Conservation (phyloP, 768 basidiomycete species). For the Xerocomellus dryophilus region DNA sequence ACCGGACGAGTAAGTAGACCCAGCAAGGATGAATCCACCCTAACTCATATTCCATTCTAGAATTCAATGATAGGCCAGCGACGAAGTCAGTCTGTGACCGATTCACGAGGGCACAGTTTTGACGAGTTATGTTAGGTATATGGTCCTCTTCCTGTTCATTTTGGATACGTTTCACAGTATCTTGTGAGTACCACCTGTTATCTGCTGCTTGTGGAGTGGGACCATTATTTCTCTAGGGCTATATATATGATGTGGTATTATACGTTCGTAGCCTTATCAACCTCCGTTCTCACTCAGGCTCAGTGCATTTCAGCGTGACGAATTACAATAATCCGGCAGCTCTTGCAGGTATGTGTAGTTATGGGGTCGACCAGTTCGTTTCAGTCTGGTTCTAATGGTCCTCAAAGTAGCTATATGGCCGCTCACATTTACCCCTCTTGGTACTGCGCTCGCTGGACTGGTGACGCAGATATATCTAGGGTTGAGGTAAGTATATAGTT, state of each 20-base stretch:
- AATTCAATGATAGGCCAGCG: slow-evolving; percentile 13
- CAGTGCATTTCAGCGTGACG: slow-evolving; percentile 6
- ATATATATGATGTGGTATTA: slow-evolving; percentile 23
- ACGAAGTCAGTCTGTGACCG: neutral
- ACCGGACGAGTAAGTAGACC: slow-evolving; percentile 18
- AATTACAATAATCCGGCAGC: slow-evolving; percentile 17
- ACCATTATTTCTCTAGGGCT: neutral
- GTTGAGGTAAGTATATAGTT: slow-evolving; percentile 36
- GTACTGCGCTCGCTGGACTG: slow-evolving; percentile 44
- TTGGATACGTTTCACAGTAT: slow-evolving; percentile 21
- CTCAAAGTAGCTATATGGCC: slow-evolving; percentile 44
- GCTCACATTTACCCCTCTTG: slow-evolving; percentile 48
- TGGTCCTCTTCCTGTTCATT: slow-evolving; percentile 17
- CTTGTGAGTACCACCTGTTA: slow-evolving; percentile 9
- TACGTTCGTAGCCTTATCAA: neutral
- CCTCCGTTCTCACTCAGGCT: neutral
- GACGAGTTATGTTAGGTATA: slow-evolving; percentile 3
- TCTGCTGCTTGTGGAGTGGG: neutral
- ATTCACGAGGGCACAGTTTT: neutral
- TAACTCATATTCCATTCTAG: neutral
- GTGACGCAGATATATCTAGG: slow-evolving; percentile 50
- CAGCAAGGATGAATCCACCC: neutral
- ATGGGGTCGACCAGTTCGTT: neutral
- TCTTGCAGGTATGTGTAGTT: slow-evolving; percentile 2
- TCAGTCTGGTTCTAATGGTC: neutral